Percentiles rank a stretch among this genome's conserved stretches.
Conservation (phyloP, 148 eudicot genomes). For the Cornus controversa region DNA sequence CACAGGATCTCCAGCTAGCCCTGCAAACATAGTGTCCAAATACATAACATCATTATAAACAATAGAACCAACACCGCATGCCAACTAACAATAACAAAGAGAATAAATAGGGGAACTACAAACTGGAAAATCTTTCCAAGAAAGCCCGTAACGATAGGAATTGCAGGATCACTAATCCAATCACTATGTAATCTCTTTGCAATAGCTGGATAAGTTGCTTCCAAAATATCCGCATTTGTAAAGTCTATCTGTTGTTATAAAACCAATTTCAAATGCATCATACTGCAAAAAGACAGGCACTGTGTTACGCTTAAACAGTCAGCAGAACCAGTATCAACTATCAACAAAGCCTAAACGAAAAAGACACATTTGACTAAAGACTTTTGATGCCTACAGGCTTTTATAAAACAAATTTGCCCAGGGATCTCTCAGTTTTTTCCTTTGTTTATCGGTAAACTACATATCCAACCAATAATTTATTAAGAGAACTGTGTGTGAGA, state of each 20-base stretch:
- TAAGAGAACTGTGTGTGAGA: no score
- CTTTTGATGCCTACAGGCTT: no score
- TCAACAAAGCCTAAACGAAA: no score
- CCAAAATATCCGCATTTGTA: constrained; percentile 88
- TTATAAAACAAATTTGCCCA: no score
- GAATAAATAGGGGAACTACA: neutral
- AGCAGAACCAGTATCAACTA: no score
- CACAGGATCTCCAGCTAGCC: constrained; percentile 78
- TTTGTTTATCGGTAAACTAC: no score
- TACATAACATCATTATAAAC: neutral
- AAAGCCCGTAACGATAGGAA: constrained; percentile 85
- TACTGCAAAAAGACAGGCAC: constrained; percentile 76
- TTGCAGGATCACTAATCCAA: constrained; percentile 73
- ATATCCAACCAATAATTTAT: no score
- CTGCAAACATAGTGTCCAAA: constrained; percentile 44
- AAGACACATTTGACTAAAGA: no score
- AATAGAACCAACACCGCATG: no score
- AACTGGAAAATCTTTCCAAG: constrained; percentile 70
- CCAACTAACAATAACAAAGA: neutral
- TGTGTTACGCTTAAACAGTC: no score
- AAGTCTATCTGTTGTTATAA: constrained; percentile 91
- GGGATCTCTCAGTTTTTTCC: no score
- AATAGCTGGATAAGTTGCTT: constrained; percentile 88
- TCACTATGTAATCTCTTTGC: constrained; percentile 67
- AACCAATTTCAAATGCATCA: constrained; percentile 85